Evolutionary conservation across 805 yeast genomes (phyloP).

Genomic region (Candida awuae): DNA sequence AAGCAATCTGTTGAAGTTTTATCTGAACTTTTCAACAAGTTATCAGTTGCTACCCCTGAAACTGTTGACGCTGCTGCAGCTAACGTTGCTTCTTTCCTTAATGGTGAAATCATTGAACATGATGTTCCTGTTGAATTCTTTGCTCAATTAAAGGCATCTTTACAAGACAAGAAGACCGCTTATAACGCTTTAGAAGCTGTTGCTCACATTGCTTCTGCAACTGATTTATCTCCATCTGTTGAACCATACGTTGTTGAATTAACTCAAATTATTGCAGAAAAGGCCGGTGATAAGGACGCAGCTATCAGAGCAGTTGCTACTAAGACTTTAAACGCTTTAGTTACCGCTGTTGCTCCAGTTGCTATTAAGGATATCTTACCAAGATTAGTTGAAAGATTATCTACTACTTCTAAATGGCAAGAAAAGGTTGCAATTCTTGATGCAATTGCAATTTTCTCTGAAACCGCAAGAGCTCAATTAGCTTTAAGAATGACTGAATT

Average conservation of each 20-base stretch:
- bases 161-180: constrained; percentile 76
- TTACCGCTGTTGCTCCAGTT: constrained; percentile 81
- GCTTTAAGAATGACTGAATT: constrained; percentile 99
- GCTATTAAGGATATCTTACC: constrained; percentile 90
- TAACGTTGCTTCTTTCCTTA: constrained; percentile 86
- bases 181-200: constrained; percentile 80
- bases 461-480: constrained; percentile 88
- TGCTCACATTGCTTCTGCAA: constrained; percentile 72
- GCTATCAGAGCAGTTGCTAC: constrained; percentile 68
- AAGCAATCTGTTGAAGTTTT: constrained; percentile 71
- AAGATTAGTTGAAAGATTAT: constrained; percentile 59
- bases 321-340: constrained; percentile 67
- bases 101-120: constrained; percentile 96
- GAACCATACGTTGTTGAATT: constrained; percentile 91
- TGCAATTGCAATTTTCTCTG: constrained; percentile 82
- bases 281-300: constrained; percentile 86
- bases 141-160: constrained; percentile 62
- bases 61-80: constrained; percentile 79
- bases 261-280: constrained; percentile 59
- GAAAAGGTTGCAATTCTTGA: constrained; percentile 89
- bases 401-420: constrained; percentile 86
- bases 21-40: constrained; percentile 86
- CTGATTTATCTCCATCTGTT: constrained; percentile 79
- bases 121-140: constrained; percentile 92
- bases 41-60: constrained; percentile 81